phyloP scores from a whole-genome alignment of 2,329 filamentous ascomycete species.

The Penicillium frequentans region DNA sequence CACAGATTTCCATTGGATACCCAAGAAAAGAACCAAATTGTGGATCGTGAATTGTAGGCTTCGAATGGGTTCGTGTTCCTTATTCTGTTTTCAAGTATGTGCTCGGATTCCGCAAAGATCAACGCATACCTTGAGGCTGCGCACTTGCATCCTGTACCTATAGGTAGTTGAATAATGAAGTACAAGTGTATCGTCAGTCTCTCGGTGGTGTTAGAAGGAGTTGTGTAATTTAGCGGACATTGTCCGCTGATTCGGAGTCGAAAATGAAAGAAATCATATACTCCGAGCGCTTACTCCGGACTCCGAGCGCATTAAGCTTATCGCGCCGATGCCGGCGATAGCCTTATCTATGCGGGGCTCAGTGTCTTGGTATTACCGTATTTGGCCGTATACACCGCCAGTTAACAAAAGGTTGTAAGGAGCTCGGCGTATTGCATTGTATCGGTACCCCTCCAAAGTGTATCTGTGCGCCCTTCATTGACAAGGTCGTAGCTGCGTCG shows the following conservation, averaged over 20 bases:
- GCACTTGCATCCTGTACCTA: too few relatives aligned
- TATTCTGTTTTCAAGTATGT: too few relatives aligned
- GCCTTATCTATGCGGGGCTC: slow-evolving; percentile 36
- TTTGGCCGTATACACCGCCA: slow-evolving; percentile 6
- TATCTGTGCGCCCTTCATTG: slow-evolving; percentile 23
- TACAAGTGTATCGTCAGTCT: too few relatives aligned
- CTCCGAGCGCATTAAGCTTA: slow-evolving; percentile 14
- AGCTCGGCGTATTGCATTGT: slow-evolving; percentile 2
- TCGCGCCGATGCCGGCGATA: slow-evolving; percentile 36
- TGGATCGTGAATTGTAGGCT: too few relatives aligned
- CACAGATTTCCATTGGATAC: too few relatives aligned
- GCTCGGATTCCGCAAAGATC: too few relatives aligned
- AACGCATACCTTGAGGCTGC: too few relatives aligned
- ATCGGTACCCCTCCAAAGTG: slow-evolving; percentile 3
- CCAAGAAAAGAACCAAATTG: too few relatives aligned
- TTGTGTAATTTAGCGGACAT: background rate
- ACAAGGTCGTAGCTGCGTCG: slow-evolving; percentile 11
- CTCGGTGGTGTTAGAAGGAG: background rate
- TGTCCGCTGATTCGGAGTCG: background rate
- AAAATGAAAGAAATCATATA: background rate
- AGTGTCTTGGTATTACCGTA: slow-evolving; percentile 7
- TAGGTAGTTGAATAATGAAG: too few relatives aligned
- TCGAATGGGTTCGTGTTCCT: too few relatives aligned
- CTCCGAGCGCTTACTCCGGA: background rate
- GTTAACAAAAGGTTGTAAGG: background rate